Percentiles rank a stretch among this genome's conserved stretches.
Evolutionary conservation across 2,329 filamentous ascomycete species (phyloP).

Genomic region (Phyllosticta citriasiana): DNA sequence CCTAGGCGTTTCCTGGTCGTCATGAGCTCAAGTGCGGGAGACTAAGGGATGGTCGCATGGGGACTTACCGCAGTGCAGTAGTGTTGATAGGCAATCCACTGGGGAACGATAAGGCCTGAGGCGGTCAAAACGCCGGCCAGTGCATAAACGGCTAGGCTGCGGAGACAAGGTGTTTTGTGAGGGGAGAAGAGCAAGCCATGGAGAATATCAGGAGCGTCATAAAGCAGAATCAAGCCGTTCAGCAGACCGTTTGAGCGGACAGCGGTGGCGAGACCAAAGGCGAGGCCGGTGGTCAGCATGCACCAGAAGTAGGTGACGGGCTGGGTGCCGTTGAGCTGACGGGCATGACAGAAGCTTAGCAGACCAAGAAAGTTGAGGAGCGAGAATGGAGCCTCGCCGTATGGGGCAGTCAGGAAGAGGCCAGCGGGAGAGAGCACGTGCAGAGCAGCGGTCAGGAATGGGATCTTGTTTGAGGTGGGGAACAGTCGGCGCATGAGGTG

Average conservation of each 20-base stretch:
- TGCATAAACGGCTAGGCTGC: constrained; percentile 21
- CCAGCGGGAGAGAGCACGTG: constrained; percentile 83
- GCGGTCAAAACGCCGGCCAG: constrained; percentile 59
- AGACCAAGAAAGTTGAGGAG: constrained; percentile 66
- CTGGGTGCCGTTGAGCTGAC: not conserved
- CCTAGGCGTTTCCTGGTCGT: constrained; percentile 22
- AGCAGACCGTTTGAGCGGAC: constrained; percentile 82
- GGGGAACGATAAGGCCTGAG: constrained; percentile 59
- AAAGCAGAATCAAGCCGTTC: constrained; percentile 66
- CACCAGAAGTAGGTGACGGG: constrained; percentile 26
- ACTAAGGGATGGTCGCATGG: not conserved
- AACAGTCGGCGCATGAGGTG: constrained; percentile 49
- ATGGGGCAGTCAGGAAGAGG: constrained; percentile 79
- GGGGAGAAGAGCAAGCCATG: not conserved
- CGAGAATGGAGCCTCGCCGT: constrained; percentile 71
- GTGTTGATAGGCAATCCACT: constrained; percentile 60
- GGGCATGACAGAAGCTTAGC: constrained; percentile 53
- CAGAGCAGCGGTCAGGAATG: constrained; percentile 60
- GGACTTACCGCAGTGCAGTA: constrained; percentile 36
- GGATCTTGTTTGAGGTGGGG: constrained; percentile 33
- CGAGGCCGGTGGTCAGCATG: constrained; percentile 52
- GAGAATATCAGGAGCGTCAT: constrained; percentile 19
- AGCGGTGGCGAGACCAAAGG: constrained; percentile 62
- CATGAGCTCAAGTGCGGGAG: constrained; percentile 6
- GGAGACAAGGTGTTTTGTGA: not conserved